Base-by-base conservation (phyloP, 371 early-diverging fungal genomes). In the Nematocida parisii region DNA sequence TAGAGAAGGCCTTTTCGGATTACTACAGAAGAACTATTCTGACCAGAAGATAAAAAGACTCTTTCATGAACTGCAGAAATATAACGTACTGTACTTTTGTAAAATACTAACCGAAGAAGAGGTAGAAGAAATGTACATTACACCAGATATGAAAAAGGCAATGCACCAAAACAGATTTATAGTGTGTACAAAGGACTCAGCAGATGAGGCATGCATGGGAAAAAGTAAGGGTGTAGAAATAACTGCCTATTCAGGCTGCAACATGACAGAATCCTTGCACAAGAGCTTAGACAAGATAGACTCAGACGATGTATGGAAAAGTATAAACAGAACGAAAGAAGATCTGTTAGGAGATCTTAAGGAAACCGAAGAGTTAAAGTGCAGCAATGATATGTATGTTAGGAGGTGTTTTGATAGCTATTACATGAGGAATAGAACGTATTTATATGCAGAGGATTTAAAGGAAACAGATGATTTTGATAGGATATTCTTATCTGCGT, bases 401-500 rank as follows among this genome's bases (percentile, higher is more conserved):
- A 45, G 27, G 22, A 64, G 45, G 22, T 64, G 64, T 42, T 64
- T 64, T 64, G 64, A 39, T n/a, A 64, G 64, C 64, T 67, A 47
- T 33, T 24, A 45, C 52, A 6, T 67, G 50, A 13, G 52, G 39
- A 50, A 50, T 18, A 67, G 24, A 50, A 24, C 44, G 9, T 11
- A 52, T 24, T 15, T 50, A 2, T 67, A 45, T 47, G 67, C 6
- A 39, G 62, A 40, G 40, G 40, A 39, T n/a, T 15, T 2, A 18
- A n/a, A 71, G 15, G 20, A 54, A 0, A 20, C 11, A 6, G 11
- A 1, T 3, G 71, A 57, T 11, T 71, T 55, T 71, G 57, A 71
- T 15, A 57, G 39, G 27, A 46, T 46, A 2, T 74, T 74, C 40
- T 24, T 74, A 20, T 24, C 20, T 20, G 64, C 39, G 5, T 74